phyloP scores from a whole-genome alignment of 176 grass and related monocot species.

The Saccharum spontaneum region DNA sequence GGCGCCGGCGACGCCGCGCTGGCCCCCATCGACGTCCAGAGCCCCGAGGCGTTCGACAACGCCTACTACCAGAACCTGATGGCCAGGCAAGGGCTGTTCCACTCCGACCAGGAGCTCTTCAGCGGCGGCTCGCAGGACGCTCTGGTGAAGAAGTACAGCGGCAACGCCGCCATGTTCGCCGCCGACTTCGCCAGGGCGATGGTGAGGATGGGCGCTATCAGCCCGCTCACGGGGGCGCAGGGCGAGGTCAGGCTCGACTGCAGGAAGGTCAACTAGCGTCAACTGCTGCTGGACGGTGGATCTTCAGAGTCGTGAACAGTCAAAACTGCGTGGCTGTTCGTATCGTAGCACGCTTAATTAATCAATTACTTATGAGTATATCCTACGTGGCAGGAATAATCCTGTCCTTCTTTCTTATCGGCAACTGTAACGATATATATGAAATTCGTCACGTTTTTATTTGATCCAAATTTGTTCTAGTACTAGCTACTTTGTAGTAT shows the following conservation, averaged over 20 bases:
- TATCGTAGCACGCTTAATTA: not conserved
- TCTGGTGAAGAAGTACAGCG: conserved; percentile 47
- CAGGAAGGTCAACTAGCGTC: conserved; percentile 47
- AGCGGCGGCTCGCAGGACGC: conserved; percentile 62
- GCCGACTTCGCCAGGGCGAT: conserved; percentile 66
- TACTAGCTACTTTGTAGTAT: too few species aligned
- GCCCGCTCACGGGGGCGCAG: conserved; percentile 38
- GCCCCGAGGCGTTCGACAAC: conserved; percentile 61
- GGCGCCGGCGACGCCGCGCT: conserved; percentile 33
- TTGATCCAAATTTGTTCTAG: not conserved
- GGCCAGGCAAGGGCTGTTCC: conserved; percentile 34
- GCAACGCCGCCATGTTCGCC: conserved; percentile 30
- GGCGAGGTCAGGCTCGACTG: conserved; percentile 67
- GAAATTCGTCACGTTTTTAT: not conserved
- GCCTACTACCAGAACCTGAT: conserved; percentile 59
- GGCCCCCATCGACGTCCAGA: conserved; percentile 57
- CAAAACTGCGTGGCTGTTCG: conserved; percentile 18
- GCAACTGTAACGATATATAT: conserved; percentile 11
- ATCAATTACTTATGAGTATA: not conserved
- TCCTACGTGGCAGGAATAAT: conserved; percentile 8
- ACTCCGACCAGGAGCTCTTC: conserved; percentile 77
- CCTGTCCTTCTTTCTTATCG: not conserved
- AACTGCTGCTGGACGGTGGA: not conserved
- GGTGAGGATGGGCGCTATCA: conserved; percentile 60
- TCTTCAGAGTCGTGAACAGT: not conserved